Evolutionary conservation across 208 protist species (phyloP).

Genomic region (Acanthamoeba healyi): DNA sequence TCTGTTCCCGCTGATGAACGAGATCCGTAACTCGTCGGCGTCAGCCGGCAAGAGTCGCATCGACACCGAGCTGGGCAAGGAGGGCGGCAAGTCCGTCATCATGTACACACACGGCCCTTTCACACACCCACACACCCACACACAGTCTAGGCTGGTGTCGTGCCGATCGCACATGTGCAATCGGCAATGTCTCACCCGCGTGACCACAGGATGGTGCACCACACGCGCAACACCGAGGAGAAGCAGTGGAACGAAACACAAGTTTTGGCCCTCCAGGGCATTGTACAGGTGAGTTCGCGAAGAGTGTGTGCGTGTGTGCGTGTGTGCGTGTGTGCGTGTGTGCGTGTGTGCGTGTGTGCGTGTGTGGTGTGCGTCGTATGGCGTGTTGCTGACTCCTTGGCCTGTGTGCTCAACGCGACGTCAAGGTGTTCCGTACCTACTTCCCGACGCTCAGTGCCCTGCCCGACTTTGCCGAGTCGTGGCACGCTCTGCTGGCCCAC

Average conservation of each 20-base stretch:
- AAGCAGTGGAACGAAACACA: slow-evolving; percentile 77
- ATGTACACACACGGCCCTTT: slow-evolving; percentile 19
- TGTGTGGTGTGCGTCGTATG: background rate
- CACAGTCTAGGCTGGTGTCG: too few relatives aligned
- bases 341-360: background rate
- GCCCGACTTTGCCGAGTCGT: slow-evolving; percentile 29
- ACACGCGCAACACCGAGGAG: slow-evolving; percentile 71
- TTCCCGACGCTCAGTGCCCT: slow-evolving; percentile 53
- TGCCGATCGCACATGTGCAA: background rate
- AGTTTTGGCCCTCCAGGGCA: slow-evolving; percentile 66
- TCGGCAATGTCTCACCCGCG: background rate
- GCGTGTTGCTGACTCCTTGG: background rate
- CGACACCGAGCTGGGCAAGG: slow-evolving; percentile 71
- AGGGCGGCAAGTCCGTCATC: slow-evolving; percentile 74
- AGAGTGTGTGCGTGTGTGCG: background rate
- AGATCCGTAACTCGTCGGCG: slow-evolving; percentile 9
- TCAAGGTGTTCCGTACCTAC: slow-evolving; percentile 68
- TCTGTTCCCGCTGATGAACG: slow-evolving; percentile 69
- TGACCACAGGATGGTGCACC: slow-evolving; percentile 53
- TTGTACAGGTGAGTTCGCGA: slow-evolving; percentile 49
- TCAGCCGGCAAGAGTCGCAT: slow-evolving; percentile 19
- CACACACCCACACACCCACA: too few relatives aligned
- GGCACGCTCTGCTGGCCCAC: background rate
- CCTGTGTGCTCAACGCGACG: background rate
- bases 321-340: background rate